These are phyloP conservation scores for Cercospora sp. DNA, from an alignment of 2,329 filamentous ascomycete species.

Conservation along the genomic window DNA sequence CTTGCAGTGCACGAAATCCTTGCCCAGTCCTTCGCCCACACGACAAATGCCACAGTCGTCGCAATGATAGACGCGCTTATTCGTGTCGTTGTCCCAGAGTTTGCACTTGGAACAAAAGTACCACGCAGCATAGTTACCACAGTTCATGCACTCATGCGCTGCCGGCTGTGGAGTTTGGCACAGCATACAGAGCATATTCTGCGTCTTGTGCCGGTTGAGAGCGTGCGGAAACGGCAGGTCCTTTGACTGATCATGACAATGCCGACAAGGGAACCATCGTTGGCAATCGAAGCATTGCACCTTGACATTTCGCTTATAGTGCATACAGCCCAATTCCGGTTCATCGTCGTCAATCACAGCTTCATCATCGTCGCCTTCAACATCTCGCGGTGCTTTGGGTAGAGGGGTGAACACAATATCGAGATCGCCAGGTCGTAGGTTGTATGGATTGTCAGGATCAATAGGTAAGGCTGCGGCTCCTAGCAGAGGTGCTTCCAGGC, in stretches of 20 bases:
- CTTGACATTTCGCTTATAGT: slow-evolving; percentile 96
- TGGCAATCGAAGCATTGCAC: slow-evolving; percentile 87
- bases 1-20: slow-evolving; percentile 99
- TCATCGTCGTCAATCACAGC: slow-evolving; percentile 36
- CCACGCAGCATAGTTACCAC: slow-evolving; percentile 73
- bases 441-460: slow-evolving; percentile 42
- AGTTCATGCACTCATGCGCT: slow-evolving; percentile 73
- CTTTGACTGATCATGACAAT: slow-evolving; percentile 93
- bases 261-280: slow-evolving; percentile 90
- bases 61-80: slow-evolving; percentile 94
- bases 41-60: slow-evolving; percentile 94
- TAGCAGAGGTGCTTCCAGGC: slow-evolving; percentile 17
- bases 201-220: slow-evolving; percentile 78
- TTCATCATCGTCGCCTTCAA: slow-evolving; percentile 48
- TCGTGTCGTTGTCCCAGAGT: slow-evolving; percentile 90
- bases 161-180: slow-evolving; percentile 83
- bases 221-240: slow-evolving; percentile 43
- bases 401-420: slow-evolving; percentile 39
- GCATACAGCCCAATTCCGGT: slow-evolving; percentile 71
- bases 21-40: slow-evolving; percentile 84
- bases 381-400: slow-evolving; percentile 27
- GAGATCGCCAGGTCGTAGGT: slow-evolving; percentile 37
- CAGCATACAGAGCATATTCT: slow-evolving; percentile 97
- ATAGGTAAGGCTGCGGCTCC: slow-evolving; percentile 24
- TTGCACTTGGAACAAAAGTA: slow-evolving; percentile 97